Percentiles rank a stretch among this genome's conserved stretches.
Evolutionary conservation across 2,329 filamentous ascomycete species (phyloP).

Genomic region (Hymenoscyphus repandus): DNA sequence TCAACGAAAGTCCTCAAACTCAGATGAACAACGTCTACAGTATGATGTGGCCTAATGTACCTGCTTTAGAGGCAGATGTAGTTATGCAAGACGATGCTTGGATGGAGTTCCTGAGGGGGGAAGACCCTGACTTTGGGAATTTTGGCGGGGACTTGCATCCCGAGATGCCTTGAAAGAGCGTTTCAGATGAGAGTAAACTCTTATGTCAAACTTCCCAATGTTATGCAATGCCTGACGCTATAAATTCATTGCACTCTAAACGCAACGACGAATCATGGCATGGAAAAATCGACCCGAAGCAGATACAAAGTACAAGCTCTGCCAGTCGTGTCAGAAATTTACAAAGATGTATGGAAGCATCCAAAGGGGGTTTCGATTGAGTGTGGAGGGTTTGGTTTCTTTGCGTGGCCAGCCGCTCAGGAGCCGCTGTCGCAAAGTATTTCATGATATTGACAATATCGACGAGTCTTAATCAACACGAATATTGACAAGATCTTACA

Average conservation of each 20-base stretch:
- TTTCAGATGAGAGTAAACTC: background rate
- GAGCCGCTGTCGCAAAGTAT: too few species aligned
- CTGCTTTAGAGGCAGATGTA: constrained; percentile 34
- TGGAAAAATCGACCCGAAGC: too few species aligned
- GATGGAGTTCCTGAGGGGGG: constrained; percentile 31
- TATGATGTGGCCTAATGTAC: constrained; percentile 43
- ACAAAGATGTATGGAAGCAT: too few species aligned
- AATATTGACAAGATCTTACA: background rate
- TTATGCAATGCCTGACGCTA: background rate
- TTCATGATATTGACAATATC: background rate
- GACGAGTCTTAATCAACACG: background rate
- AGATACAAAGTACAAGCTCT: too few species aligned
- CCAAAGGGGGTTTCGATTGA: too few species aligned
- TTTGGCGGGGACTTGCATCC: background rate
- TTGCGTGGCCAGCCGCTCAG: too few species aligned
- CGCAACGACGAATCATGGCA: too few species aligned
- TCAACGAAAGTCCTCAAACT: constrained; percentile 38
- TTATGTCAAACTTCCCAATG: background rate
- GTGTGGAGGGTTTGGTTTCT: too few species aligned
- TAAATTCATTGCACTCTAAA: too few species aligned
- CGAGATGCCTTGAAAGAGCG: background rate
- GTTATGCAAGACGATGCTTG: constrained; percentile 36
- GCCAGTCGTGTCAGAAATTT: too few species aligned
- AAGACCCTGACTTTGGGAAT: constrained; percentile 1
- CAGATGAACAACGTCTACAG: constrained; percentile 39